phyloP scores from a whole-genome alignment of 768 basidiomycete species.

The Crepidotus variabilis region DNA sequence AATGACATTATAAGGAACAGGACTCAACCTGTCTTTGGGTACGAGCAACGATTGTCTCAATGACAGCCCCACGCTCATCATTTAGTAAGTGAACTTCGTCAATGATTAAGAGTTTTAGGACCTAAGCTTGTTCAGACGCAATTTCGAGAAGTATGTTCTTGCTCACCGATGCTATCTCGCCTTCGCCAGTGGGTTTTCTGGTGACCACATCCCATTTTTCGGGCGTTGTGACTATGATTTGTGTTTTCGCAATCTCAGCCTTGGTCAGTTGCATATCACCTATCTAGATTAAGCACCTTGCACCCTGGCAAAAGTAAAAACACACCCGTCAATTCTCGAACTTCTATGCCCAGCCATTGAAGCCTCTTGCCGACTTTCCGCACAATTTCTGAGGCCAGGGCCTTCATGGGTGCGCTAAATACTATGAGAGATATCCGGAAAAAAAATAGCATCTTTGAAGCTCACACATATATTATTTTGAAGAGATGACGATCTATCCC shows the following conservation, averaged over 20 bases:
- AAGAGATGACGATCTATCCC: constrained; percentile 70
- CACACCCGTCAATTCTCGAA: constrained; percentile 86
- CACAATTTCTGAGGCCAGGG: constrained; percentile 91
- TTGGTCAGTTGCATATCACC: constrained; percentile 98
- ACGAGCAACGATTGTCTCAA: constrained; percentile 96
- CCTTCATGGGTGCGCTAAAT: constrained; percentile 94
- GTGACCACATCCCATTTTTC: constrained; percentile 99
- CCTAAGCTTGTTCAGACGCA: constrained; percentile 39
- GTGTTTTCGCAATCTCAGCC: constrained; percentile 90
- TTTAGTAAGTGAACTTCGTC: constrained; percentile 97
- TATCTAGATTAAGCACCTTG: constrained; percentile 22
- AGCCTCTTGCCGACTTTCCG: constrained; percentile 89
- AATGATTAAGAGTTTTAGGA: constrained; percentile 90
- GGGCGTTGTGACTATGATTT: constrained; percentile 97
- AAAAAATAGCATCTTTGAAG: neutral
- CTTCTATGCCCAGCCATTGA: constrained; percentile 81
- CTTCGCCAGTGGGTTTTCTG: constrained; percentile 93
- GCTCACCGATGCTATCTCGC: constrained; percentile 87
- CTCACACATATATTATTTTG: constrained; percentile 96
- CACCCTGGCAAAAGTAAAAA: neutral
- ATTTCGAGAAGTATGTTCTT: constrained; percentile 1
- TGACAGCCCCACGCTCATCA: constrained; percentile 96
- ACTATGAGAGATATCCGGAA: neutral
- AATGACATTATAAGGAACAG: neutral
- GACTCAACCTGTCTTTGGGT: constrained; percentile 78